Percentiles rank a stretch among this genome's conserved stretches.
phyloP scores from a whole-genome alignment of 176 grass and related monocot species.

The Eleusine indica region DNA sequence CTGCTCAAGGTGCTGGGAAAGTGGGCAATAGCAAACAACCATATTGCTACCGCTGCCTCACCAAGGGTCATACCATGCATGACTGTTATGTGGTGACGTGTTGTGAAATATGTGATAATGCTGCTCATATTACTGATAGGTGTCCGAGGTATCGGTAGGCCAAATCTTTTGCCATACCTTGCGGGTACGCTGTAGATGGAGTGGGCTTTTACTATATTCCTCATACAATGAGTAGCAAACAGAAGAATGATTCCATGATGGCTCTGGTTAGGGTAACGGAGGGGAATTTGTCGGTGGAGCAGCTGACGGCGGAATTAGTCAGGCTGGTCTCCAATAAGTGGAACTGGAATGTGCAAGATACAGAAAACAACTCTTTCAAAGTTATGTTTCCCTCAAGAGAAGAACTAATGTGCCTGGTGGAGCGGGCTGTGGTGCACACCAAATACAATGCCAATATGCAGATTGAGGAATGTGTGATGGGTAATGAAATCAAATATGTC shows the following conservation, averaged over 20 bases:
- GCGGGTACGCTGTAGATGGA: background rate
- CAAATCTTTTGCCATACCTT: background rate
- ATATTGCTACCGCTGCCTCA: background rate
- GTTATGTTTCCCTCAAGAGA: too few relatives aligned
- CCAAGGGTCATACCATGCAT: background rate
- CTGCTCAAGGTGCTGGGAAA: background rate
- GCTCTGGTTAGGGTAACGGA: background rate
- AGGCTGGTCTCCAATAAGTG: background rate
- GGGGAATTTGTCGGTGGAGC: too few relatives aligned
- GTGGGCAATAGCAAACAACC: background rate
- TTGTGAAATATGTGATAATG: background rate
- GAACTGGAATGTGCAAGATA: background rate
- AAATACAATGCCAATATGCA: background rate
- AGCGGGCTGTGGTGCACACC: background rate
- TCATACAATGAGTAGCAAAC: background rate
- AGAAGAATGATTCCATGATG: background rate
- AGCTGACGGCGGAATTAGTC: background rate
- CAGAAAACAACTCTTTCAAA: background rate
- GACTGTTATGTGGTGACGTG: background rate
- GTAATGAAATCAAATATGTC: background rate
- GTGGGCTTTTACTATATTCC: background rate
- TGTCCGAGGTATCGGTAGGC: background rate
- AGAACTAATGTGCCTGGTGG: too few relatives aligned
- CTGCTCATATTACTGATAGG: background rate
- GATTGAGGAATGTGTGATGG: background rate